Base-by-base conservation (phyloP, 1,284 basidiomycete species). In the Moniliophthora roreri region DNA sequence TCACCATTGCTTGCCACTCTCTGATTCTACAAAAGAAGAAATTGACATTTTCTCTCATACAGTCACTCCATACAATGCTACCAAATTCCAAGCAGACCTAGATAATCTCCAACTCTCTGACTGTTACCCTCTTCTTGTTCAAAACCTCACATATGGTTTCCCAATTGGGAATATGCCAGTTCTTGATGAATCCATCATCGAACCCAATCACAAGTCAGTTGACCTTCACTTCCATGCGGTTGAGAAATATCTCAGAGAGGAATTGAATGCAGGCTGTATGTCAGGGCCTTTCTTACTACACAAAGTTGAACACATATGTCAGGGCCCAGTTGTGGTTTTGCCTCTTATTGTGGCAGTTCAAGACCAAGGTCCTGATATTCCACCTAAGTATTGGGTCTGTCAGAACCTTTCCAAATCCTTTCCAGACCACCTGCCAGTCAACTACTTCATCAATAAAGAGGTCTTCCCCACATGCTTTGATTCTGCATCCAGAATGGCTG, bases 381-480 rank as follows among this genome's bases (percentile, higher is more conserved):
- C 62, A 1, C 54, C 61, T 21, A 65, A 66, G 48, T 18, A 55
- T 3, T 36, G 62, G 2, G 50, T 66, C 1, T 65, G 63, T 45
- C 54, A 60, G 11, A 56, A 67, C 50, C 59, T 63, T 8, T 67
- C 63, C 6, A 64, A 61, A 47, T 54, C 36, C 6, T 32, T 36
- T 3, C 18, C 23, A 5, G 6, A 23, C 0, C 32, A 45, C 4
- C 34, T 55, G 11, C 67, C 70, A 0, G 62, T 68, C 2, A 74
- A 74, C 50, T 62, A 61, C n/a, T 58, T 55, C 35, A 60, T 70
- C 7, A 51, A 67, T 15, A 63, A 63, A 10, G 63, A 67, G 0
- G 57, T 67, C 3, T 71, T 66, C 42, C 70, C 67, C 0, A 70
- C 68, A 0, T n/a, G n/a, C n/a, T n/a, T n/a, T n/a, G n/a, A n/a